A percentile compares a stretch with the other conserved stretches of the same genome.
These are phyloP conservation scores for Didymella pinodella DNA, from an alignment of 2,329 filamentous ascomycete genomes.

Conservation along the genomic window DNA sequence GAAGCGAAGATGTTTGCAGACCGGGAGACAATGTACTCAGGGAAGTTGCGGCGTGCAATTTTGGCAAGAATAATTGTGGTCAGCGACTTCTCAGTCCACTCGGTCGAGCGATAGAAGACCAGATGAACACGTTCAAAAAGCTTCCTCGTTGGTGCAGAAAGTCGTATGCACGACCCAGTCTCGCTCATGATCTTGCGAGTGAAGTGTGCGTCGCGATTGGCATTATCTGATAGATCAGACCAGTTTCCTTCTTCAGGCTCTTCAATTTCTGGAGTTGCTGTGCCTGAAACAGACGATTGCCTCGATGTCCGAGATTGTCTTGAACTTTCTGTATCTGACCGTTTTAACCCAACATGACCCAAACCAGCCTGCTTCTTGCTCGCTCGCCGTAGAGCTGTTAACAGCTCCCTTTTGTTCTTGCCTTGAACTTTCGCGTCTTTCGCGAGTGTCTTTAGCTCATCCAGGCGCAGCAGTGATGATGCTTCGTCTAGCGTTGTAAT, in stretches of 20 bases:
- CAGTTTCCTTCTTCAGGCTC: slow-evolving; percentile 34
- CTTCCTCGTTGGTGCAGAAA: slow-evolving; percentile 75
- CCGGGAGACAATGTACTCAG: slow-evolving; percentile 86
- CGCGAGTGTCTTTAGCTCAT: slow-evolving; percentile 84
- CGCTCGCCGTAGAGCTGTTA: slow-evolving; percentile 74
- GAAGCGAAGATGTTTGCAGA: slow-evolving; percentile 89
- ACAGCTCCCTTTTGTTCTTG: slow-evolving; percentile 83
- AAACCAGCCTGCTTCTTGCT: slow-evolving; percentile 79
- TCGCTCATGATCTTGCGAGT: slow-evolving; percentile 77
- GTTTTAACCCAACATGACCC: slow-evolving; percentile 71
- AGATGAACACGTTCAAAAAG: slow-evolving; percentile 94
- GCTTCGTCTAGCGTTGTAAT: slow-evolving; percentile 85
- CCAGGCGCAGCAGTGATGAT: slow-evolving; percentile 79
- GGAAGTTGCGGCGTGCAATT: slow-evolving; percentile 86
- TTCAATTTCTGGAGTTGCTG: slow-evolving; percentile 49
- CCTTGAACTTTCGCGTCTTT: slow-evolving; percentile 88
- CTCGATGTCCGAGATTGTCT: slow-evolving; percentile 60
- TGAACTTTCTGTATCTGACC: slow-evolving; percentile 68
- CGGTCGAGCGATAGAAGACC: slow-evolving; percentile 93
- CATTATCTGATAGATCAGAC: slow-evolving; percentile 54
- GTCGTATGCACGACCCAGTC: slow-evolving; percentile 83
- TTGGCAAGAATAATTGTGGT: slow-evolving; percentile 94
- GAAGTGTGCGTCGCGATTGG: slow-evolving; percentile 77
- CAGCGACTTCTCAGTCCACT: slow-evolving; percentile 97
- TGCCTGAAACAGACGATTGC: slow-evolving; percentile 54